These are phyloP conservation scores for Solanum hybrid DNA, from an alignment of 305 asterid species.

Conservation along the genomic window DNA sequence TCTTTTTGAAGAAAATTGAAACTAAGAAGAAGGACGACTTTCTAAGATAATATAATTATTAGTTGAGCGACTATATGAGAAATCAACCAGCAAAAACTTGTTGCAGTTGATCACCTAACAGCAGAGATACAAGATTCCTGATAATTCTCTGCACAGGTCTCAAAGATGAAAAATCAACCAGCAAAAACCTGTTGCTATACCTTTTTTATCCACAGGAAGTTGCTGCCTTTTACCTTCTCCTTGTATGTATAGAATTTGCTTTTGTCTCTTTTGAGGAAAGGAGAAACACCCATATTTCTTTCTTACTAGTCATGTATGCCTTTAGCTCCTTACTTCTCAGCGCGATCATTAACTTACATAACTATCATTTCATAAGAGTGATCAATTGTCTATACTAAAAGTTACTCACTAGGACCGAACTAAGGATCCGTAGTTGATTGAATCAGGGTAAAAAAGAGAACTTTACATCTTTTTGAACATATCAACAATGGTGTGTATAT, in stretches of 20 bases:
- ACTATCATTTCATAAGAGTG: neutral
- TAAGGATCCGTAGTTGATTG: neutral
- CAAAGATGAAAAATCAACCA: neutral
- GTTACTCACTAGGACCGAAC: neutral
- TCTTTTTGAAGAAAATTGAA: neutral
- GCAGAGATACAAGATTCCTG: neutral
- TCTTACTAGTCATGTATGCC: neutral
- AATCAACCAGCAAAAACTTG: neutral
- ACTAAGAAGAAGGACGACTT: neutral
- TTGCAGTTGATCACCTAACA: neutral
- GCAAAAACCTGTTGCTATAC: neutral
- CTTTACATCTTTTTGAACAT: neutral
- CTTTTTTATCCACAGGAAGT: neutral
- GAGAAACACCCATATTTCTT: neutral
- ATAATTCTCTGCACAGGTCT: neutral
- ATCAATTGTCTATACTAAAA: neutral
- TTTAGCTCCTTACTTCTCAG: neutral
- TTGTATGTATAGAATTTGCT: neutral
- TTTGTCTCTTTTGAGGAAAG: neutral
- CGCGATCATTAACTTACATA: neutral
- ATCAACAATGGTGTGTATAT: neutral
- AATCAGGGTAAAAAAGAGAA: neutral
- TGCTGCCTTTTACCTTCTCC: neutral
- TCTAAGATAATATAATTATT: neutral
- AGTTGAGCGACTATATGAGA: neutral